Conservation (phyloP, 441 rosid species). For the Populus hybrid region DNA sequence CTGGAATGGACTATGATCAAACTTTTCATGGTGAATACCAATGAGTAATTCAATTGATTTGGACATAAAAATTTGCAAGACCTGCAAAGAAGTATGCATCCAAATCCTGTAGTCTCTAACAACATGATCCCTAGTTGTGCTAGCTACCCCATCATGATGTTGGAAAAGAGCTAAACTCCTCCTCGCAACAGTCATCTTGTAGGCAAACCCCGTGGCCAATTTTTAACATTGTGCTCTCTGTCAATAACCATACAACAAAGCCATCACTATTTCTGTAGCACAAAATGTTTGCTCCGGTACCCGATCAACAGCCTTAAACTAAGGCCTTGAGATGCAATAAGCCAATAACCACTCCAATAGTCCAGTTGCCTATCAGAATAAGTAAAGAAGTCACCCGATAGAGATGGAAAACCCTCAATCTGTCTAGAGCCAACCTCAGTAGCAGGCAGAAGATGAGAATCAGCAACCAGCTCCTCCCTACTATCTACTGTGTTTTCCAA, state of each 20-base stretch:
- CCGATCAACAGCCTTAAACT: conserved; percentile 95
- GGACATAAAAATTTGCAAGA: conserved; percentile 75
- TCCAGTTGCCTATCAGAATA: conserved; percentile 90
- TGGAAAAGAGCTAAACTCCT: conserved; percentile 97
- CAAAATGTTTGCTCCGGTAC: conserved; percentile 87
- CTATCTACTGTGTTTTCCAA: conserved; percentile 58
- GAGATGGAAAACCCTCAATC: conserved; percentile 88
- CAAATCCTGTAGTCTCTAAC: conserved; percentile 82
- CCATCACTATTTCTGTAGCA: conserved; percentile 63
- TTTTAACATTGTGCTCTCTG: conserved; percentile 82
- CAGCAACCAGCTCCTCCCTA: conserved; percentile 82
- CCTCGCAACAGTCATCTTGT: conserved; percentile 92
- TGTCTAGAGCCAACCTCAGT: conserved; percentile 78
- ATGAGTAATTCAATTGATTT: conserved; percentile 84
- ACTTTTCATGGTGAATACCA: conserved; percentile 76
- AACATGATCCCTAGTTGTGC: conserved; percentile 94
- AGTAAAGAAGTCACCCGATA: conserved; percentile 94
- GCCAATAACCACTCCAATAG: conserved; percentile 96
- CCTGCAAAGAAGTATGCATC: conserved; percentile 90
- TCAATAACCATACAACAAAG: conserved; percentile 83
- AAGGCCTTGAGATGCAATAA: conserved; percentile 71
- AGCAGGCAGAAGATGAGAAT: conserved; percentile 75
- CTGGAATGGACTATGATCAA: conserved; percentile 65
- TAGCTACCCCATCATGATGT: conserved; percentile 98
- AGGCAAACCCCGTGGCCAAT: conserved; percentile 65